Conservation (phyloP, 2,329 filamentous ascomycete genomes). For the Microdochium paspali region DNA sequence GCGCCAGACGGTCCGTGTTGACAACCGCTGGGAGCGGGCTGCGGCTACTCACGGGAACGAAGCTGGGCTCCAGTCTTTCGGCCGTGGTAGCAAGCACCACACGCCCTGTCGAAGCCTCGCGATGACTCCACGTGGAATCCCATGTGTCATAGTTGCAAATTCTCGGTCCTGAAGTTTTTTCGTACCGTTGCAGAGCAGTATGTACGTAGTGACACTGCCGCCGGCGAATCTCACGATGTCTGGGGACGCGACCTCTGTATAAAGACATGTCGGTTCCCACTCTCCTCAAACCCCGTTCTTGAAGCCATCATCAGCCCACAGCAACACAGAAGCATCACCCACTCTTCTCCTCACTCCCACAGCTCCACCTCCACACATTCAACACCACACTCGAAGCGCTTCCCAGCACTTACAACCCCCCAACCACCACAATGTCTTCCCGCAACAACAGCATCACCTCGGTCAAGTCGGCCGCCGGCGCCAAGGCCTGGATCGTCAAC, state of each 20-base stretch:
- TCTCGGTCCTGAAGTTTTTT: neutral
- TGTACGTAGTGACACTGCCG: neutral
- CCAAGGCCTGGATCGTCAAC: neutral
- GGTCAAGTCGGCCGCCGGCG: neutral
- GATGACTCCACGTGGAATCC: neutral
- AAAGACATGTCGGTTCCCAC: neutral
- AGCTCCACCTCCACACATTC: neutral
- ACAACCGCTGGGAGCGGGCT: neutral
- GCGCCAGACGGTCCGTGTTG: too few species aligned
- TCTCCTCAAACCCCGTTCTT: neutral
- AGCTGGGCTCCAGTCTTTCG: neutral
- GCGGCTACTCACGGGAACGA: neutral
- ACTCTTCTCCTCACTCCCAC: too few species aligned
- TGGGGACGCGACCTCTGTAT: neutral
- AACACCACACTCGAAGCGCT: neutral
- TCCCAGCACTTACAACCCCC: neutral
- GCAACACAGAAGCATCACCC: neutral
- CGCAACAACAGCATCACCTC: neutral
- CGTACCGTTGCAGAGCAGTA: neutral
- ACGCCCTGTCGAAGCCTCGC: neutral
- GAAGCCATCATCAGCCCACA: neutral
- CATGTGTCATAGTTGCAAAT: neutral
- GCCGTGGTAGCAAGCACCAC: neutral
- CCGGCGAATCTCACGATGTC: neutral
- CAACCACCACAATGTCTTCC: neutral